A percentile compares a stretch with the other conserved stretches of the same genome.
Conservation (phyloP, 139 green algal genomes). For the Pycnococcus provasolii region DNA sequence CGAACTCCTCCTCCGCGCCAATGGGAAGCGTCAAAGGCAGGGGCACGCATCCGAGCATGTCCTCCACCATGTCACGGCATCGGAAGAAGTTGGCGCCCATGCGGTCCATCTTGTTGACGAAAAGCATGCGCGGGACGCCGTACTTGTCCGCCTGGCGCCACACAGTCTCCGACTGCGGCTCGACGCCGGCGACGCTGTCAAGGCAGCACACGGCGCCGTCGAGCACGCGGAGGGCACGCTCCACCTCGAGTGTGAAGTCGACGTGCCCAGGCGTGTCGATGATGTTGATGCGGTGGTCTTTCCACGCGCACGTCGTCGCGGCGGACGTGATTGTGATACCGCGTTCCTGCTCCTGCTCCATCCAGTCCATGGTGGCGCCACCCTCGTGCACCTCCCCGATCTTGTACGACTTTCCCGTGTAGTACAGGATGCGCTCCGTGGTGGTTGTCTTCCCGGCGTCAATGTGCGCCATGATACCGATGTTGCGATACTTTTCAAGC, state of each 20-base stretch:
- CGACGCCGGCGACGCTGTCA: conserved; percentile 90
- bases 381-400: conserved; percentile 99
- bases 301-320: conserved; percentile 92
- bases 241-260: conserved; percentile 50
- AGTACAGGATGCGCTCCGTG: conserved; percentile 95
- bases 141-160: conserved; percentile 99
- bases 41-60: conserved; percentile 78
- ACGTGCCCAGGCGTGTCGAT: conserved; percentile 97
- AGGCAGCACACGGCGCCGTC: conserved; percentile 94
- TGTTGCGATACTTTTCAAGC: conserved; percentile 93
- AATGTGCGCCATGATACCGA: conserved; percentile 90
- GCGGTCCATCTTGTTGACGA: conserved; percentile 99
- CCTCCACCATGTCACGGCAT: conserved; percentile 62
- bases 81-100: conserved; percentile 94
- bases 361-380: conserved; percentile 97
- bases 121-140: conserved; percentile 88
- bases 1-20: conserved; percentile 82
- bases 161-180: conserved; percentile 88
- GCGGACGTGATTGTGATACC: conserved; percentile 99
- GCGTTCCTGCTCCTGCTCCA: conserved; percentile 86
- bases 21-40: conserved; percentile 78
- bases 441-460: conserved; percentile 83
- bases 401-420: conserved; percentile 97
- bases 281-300: conserved; percentile 96
- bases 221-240: conserved; percentile 95